Base-by-base conservation (phyloP, 805 yeast genomes). In the Grigorovia jiainica region DNA sequence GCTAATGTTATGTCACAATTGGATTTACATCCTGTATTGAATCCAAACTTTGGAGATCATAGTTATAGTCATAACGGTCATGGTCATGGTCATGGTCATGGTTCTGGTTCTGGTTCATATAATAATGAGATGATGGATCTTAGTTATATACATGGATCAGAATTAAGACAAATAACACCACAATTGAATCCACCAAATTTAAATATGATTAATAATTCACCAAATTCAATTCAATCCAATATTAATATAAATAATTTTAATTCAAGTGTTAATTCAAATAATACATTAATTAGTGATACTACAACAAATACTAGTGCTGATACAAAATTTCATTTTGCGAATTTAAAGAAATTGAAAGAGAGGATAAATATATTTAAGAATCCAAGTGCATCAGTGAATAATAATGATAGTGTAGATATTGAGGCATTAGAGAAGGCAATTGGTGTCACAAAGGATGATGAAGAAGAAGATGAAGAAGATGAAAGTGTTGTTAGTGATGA, bases 341-440 rank as follows among this genome's bases (percentile, higher is more conserved):
- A 61, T 36, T 41, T 62, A 29, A 57, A 48, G 39, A 62, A 59
- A 39, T 42, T 62, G 20, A 61, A 58, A 32, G 65, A 60, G 33
- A 55, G 54, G 41, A 58, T 62, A 33, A 59, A 59, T 39, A 58
- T 54, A 3, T 60, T 62, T 41, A 60, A 60, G 40, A 60, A 60
- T 42, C 63, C 60, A 0, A 49, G 45, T 25, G 42, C 47, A 13
- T 48, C 55, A 6, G 44, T 40, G 2, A 41, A 25, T 25, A 27
- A 36, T 6, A 20, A 23, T 25, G 24, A 18, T 23, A 25, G 41
- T 29, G 61, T 62, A 9, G 64, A 62, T 44, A 56, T 62, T 18
- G 58, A 54, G 38, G 65, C 63, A 5, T 44, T 62, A n/a, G 64
- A 62, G 44, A 60, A 61, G 36, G 65, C 63, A 2, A 61, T 62